Base-by-base conservation (phyloP, 345 rosid species). In the Linum trigynum region DNA sequence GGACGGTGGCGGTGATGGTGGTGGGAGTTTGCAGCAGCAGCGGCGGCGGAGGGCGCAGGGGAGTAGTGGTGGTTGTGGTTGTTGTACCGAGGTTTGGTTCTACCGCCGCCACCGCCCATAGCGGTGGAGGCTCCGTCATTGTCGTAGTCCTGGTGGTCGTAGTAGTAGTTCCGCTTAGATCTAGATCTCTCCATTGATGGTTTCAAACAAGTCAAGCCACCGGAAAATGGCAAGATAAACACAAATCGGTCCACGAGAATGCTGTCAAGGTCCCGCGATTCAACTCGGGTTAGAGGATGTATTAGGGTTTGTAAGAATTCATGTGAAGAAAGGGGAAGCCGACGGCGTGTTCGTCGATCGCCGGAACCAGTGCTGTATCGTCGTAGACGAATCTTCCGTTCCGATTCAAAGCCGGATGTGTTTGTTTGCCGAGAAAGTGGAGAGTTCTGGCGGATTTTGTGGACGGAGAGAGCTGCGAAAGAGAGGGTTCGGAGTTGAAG, bases 121-220 rank as follows among this genome's bases (percentile, higher is more conserved):
- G 32, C 32, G 32, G 32, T 23, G 32, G 32, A 23, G 32, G 75
- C 73, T 71, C 78, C 71, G 38, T 89, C 95, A 55, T 86, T 88
- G 0, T 87, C 96, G 77, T 85, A 85, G 81, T 95, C 95, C 65
- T 84, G 97, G 38, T 75, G 65, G 75, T 90, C 97, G 65, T 88
- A 86, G 83, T 86, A 86, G 81, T 86, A 86, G 81, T 84, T 90
- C 67, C 99, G 70, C 82, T 90, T 92, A 42, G 97, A 92, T 92
- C 99, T 92, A 65, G 97, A 88, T 85, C 99, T 85, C 69, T 92
- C 99, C 97, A 90, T 88, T 3, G 11, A 48, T 48, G 45, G 6
- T 48, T 48, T 48, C 14, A 2, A 15, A 9, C 14, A 7, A 23
- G 32, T 10, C 3, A 48, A 48, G 53, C 14, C 14, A 9, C 53